Evolutionary conservation across 2,329 filamentous ascomycete species (phyloP).

Genomic region (Stromatinia cepivora): DNA sequence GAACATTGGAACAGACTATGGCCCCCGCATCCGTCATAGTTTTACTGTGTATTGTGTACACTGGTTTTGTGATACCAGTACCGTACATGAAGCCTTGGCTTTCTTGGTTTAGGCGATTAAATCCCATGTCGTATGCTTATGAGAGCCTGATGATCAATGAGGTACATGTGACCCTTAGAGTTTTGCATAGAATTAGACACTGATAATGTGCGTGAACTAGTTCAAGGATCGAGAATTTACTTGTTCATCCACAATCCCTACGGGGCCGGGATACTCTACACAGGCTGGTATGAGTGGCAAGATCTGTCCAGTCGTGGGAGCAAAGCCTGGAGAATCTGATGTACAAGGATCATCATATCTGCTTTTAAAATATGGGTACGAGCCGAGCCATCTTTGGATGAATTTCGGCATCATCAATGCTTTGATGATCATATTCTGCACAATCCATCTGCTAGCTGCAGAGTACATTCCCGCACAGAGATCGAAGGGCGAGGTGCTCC

Average conservation of each 20-base stretch:
- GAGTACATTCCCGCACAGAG: constrained; percentile 58
- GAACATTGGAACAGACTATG: constrained; percentile 66
- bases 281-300: neutral
- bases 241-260: constrained; percentile 21
- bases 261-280: neutral
- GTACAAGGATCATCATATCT: constrained; percentile 28
- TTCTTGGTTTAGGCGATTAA: constrained; percentile 71
- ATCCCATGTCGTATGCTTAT: constrained; percentile 68
- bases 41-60: constrained; percentile 32
- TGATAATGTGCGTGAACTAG: constrained; percentile 18
- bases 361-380: constrained; percentile 35
- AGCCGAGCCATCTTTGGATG: constrained; percentile 38
- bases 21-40: constrained; percentile 56
- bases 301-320: constrained; percentile 57
- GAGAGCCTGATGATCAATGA: constrained; percentile 82
- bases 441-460: constrained; percentile 60
- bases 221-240: constrained; percentile 48
- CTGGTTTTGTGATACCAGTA: constrained; percentile 46
- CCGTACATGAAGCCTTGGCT: constrained; percentile 74
- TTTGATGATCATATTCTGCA: constrained; percentile 60
- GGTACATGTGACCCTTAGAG: too few species aligned
- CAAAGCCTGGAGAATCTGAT: constrained; percentile 53
- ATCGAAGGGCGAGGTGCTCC: constrained; percentile 67
- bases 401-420: constrained; percentile 66
- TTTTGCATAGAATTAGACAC: too few species aligned